A percentile compares a stretch with the other conserved stretches of the same genome.
Conservation (phyloP, 257 asterid genomes). For the Solanum piurae region DNA sequence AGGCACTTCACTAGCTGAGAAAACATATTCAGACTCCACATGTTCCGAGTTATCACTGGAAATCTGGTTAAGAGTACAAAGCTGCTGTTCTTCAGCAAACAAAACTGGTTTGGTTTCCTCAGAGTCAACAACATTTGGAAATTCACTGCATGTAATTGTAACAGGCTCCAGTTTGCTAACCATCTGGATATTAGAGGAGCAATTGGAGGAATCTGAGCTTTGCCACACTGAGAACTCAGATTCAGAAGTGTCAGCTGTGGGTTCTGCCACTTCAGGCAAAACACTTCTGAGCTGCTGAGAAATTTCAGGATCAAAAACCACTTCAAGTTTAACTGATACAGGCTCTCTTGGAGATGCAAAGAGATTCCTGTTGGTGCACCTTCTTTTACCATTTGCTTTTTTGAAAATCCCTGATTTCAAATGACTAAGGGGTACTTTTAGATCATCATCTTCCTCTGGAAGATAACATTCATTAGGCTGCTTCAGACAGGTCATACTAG, state of each 20-base stretch:
- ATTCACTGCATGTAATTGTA: neutral
- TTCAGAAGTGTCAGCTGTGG: slow-evolving; percentile 1
- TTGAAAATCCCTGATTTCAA: neutral
- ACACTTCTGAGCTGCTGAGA: neutral
- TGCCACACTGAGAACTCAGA: neutral
- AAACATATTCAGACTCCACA: slow-evolving; percentile 15
- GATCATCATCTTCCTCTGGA: slow-evolving; percentile 16
- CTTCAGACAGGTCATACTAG: neutral
- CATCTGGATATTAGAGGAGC: neutral
- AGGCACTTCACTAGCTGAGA: slow-evolving; percentile 13
- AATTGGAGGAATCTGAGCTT: slow-evolving; percentile 4
- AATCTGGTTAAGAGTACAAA: slow-evolving; percentile 26
- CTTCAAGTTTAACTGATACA: neutral
- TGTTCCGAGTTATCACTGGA: slow-evolving; percentile 32
- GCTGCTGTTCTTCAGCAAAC: slow-evolving; percentile 12
- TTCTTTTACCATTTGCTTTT: neutral
- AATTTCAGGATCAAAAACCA: neutral
- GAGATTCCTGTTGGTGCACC: neutral
- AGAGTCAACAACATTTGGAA: neutral
- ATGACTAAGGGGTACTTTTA: neutral
- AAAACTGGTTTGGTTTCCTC: slow-evolving; percentile 1
- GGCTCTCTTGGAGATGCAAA: neutral
- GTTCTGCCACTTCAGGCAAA: neutral
- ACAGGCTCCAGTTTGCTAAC: neutral
- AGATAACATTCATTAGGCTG: slow-evolving; percentile 10